A percentile compares a stretch with the other conserved stretches of the same genome.
Conservation (phyloP, 2,329 filamentous ascomycete genomes). For the Colletotrichum orchidophilum region DNA sequence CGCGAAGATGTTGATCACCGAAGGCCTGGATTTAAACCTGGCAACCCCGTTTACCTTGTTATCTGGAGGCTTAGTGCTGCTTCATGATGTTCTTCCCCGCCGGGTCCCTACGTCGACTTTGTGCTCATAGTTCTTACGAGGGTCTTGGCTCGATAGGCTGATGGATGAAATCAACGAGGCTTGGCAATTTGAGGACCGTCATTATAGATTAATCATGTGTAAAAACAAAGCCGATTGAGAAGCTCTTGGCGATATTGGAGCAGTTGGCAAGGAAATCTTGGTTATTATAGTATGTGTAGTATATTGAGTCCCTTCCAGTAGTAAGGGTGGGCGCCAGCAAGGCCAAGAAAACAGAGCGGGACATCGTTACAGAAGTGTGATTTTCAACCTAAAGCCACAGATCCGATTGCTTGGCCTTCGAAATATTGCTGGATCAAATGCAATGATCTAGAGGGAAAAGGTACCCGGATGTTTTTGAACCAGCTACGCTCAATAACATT, state of each 20-base stretch:
- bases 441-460: too few relatives aligned
- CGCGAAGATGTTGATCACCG: slow-evolving; percentile 1
- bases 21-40: not conserved
- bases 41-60: not conserved
- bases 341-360: not conserved
- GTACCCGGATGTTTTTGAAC: too few relatives aligned
- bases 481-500: too few relatives aligned
- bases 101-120: not conserved
- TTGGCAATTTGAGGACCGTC: not conserved
- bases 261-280: not conserved
- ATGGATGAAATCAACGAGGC: not conserved
- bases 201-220: not conserved
- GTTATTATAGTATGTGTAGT: not conserved
- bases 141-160: not conserved
- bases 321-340: not conserved
- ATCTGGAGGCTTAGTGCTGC: not conserved
- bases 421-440: too few relatives aligned
- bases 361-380: too few relatives aligned
- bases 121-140: not conserved
- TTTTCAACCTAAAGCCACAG: too few relatives aligned
- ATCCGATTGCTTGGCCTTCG: too few relatives aligned
- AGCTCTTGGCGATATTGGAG: not conserved
- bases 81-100: not conserved
- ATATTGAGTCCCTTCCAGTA: not conserved
- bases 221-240: not conserved